A percentile compares a stretch with the other conserved stretches of the same genome.
phyloP scores from a whole-genome alignment of 176 grass and related monocot genomes.

The Rhynchospora breviuscula region DNA sequence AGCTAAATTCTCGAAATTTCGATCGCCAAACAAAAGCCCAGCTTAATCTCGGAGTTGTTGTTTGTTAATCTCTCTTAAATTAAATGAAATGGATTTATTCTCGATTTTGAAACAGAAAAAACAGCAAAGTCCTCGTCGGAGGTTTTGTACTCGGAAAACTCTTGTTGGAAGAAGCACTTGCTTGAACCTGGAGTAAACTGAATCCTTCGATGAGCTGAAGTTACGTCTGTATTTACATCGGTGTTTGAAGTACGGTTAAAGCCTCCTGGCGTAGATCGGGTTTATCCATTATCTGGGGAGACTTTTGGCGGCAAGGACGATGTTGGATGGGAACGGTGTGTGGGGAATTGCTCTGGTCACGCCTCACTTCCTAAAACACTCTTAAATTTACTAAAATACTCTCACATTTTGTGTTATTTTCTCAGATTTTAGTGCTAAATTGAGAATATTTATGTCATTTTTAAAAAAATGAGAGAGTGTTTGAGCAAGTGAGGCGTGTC shows the following conservation, averaged over 20 bases:
- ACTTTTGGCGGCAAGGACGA: slow-evolving; percentile 14
- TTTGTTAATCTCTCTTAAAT: background rate
- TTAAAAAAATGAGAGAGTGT: too few species aligned
- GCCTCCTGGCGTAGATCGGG: background rate
- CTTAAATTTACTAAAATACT: too few species aligned
- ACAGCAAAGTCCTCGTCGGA: background rate
- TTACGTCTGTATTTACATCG: background rate
- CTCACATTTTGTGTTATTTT: too few species aligned
- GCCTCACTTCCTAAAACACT: too few species aligned
- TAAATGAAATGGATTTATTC: background rate
- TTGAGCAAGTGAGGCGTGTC: too few species aligned
- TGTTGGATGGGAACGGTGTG: background rate
- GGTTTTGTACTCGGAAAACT: slow-evolving; percentile 10
- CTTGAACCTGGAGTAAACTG: slow-evolving; percentile 7
- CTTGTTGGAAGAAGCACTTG: background rate
- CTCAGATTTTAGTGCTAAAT: too few species aligned
- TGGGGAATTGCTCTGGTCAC: too few species aligned
- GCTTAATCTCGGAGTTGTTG: background rate
- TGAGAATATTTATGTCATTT: too few species aligned
- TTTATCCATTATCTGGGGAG: background rate
- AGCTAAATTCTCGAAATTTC: background rate
- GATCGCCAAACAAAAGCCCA: background rate
- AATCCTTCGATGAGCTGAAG: too few species aligned
- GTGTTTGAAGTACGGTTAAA: background rate
- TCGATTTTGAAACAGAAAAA: background rate